Evolutionary conservation across 306 rosid species (phyloP).

Genomic region (Canavalia ensiformis): DNA sequence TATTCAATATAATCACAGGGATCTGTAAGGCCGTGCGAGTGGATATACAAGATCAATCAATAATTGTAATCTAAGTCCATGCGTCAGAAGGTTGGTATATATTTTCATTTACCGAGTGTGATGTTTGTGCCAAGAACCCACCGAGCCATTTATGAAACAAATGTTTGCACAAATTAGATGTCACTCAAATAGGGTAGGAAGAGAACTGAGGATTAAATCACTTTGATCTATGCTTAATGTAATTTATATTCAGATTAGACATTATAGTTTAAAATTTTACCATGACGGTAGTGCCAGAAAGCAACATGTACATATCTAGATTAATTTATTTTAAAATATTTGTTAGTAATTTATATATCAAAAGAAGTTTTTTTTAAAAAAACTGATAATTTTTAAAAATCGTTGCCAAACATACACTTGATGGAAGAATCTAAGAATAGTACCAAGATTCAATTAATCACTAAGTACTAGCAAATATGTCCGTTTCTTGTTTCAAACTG

Average conservation of each 20-base stretch:
- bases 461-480: too few species aligned
- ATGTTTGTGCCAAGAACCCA: not conserved
- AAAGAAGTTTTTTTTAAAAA: not conserved
- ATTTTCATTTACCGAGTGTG: not conserved
- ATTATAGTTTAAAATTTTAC: not conserved
- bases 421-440: not conserved
- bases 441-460: not conserved
- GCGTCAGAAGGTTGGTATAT: not conserved
- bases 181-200: not conserved
- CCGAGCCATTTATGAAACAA: not conserved
- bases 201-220: not conserved
- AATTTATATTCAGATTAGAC: not conserved
- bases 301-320: not conserved
- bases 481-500: too few species aligned
- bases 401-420: too few species aligned
- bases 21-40: not conserved
- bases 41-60: not conserved
- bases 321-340: too few species aligned
- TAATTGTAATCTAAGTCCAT: not conserved
- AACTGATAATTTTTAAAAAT: too few species aligned
- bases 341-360: not conserved
- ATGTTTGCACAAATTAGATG: constrained; percentile 5
- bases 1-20: not conserved
- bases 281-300: not conserved
- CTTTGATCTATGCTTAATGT: not conserved